Evolutionary conservation across 1,139 yeast genomes (phyloP).

Genomic region (Geotrichum phurueaensis): DNA sequence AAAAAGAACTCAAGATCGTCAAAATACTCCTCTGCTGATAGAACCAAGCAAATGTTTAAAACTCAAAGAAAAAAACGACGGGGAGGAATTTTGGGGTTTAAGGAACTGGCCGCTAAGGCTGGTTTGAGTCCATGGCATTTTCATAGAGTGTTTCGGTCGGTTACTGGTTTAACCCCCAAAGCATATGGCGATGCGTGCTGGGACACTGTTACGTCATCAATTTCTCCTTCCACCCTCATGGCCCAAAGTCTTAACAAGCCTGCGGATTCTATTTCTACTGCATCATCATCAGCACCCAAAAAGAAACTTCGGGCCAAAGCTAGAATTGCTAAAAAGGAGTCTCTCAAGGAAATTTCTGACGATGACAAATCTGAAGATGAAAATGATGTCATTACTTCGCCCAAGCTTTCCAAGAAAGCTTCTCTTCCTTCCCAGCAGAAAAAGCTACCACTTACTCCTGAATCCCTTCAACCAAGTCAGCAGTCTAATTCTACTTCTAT

Average conservation of each 20-base stretch:
- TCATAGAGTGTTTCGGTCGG: constrained; percentile 80
- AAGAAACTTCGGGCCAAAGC: not conserved
- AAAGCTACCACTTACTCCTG: not conserved
- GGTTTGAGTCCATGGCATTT: constrained; percentile 91
- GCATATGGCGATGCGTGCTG: constrained; percentile 85
- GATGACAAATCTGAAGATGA: not conserved
- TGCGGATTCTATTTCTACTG: not conserved
- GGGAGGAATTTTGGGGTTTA: constrained; percentile 85
- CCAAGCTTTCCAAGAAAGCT: not conserved
- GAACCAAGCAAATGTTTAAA: constrained; percentile 21
- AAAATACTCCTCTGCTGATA: constrained; percentile 20
- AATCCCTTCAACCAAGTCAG: not conserved
- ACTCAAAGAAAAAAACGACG: constrained; percentile 53
- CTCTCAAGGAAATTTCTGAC: not conserved
- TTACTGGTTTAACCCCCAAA: constrained; percentile 81
- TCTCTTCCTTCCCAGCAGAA: not conserved
- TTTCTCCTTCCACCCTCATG: constrained; percentile 15
- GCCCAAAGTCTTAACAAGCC: not conserved
- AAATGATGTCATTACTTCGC: not conserved
- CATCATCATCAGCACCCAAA: not conserved
- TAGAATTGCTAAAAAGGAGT: not conserved
- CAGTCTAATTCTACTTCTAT: not conserved
- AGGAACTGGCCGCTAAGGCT: constrained; percentile 80
- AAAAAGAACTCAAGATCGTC: constrained; percentile 13
- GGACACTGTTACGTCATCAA: constrained; percentile 47